phyloP scores from a whole-genome alignment of 73 alveolate species.

The Stentor roeselii region DNA sequence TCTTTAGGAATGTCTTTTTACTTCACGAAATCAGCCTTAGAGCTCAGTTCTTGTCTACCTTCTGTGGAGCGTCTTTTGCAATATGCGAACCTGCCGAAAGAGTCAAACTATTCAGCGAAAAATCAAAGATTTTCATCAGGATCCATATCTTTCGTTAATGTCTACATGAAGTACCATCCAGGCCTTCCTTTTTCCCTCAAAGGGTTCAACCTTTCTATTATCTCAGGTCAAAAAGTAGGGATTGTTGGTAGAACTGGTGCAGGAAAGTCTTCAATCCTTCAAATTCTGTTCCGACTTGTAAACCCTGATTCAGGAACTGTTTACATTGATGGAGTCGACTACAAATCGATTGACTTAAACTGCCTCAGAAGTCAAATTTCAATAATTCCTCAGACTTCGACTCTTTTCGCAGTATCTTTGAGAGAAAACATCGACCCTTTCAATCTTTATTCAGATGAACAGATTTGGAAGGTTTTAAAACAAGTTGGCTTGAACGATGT shows the following conservation, averaged over 20 bases:
- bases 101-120: background rate
- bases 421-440: conserved; percentile 56
- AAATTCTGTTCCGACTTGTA: conserved; percentile 49
- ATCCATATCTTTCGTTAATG: conserved; percentile 50
- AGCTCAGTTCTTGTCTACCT: background rate
- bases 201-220: conserved; percentile 45
- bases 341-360: conserved; percentile 51
- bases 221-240: conserved; percentile 66
- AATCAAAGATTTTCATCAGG: conserved; percentile 29
- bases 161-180: conserved; percentile 67
- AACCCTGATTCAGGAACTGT: conserved; percentile 66
- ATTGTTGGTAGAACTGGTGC: conserved; percentile 83
- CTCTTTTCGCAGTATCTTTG: conserved; percentile 39
- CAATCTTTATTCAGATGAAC: conserved; percentile 30
- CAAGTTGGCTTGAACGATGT: background rate
- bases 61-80: conserved; percentile 1
- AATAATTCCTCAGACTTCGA: conserved; percentile 45
- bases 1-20: background rate
- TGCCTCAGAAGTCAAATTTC: conserved; percentile 62
- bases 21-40: background rate
- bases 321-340: conserved; percentile 67
- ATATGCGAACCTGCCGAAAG: background rate
- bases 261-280: conserved; percentile 80
- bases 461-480: background rate
- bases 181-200: conserved; percentile 42